A percentile compares a stretch with the other conserved stretches of the same genome.
Conservation (phyloP, 2,329 filamentous ascomycete species). For the Trichophyton verrucosum region DNA sequence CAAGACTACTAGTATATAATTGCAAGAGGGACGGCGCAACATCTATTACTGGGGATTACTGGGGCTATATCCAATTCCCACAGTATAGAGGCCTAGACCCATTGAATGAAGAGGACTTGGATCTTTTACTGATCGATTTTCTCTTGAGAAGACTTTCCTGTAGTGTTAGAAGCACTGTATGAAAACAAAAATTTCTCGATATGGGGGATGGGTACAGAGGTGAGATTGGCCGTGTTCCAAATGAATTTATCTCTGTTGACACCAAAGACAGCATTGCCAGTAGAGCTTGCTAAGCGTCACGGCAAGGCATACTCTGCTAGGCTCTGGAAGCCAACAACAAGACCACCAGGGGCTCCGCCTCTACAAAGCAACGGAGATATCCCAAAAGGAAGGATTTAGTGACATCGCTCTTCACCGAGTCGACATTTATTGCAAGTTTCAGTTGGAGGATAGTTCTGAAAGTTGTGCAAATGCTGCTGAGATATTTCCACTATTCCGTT, state of each 20-base stretch:
- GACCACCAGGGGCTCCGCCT: constrained; percentile 6
- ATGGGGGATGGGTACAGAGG: not conserved
- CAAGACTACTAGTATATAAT: not conserved
- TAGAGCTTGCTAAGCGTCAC: not conserved
- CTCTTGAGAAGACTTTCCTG: not conserved
- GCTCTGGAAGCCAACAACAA: not conserved
- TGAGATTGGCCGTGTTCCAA: not conserved
- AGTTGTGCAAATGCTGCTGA: not conserved
- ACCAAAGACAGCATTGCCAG: not conserved
- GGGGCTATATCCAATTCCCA: not conserved
- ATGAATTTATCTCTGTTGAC: not conserved
- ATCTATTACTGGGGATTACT: too few relatives aligned
- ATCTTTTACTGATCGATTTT: not conserved
- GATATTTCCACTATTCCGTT: not conserved
- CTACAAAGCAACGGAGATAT: not conserved
- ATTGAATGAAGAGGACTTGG: not conserved
- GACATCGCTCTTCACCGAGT: constrained; percentile 1
- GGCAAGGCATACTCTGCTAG: not conserved
- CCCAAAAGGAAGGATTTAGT: not conserved
- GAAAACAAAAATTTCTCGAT: not conserved
- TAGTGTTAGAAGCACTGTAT: not conserved
- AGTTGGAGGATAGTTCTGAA: not conserved
- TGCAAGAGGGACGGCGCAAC: not conserved
- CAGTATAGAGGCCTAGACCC: not conserved
- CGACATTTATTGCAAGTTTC: constrained; percentile 2